Base-by-base conservation (phyloP, 2,329 filamentous ascomycete species). In the Xylariomycetidae sp. region DNA sequence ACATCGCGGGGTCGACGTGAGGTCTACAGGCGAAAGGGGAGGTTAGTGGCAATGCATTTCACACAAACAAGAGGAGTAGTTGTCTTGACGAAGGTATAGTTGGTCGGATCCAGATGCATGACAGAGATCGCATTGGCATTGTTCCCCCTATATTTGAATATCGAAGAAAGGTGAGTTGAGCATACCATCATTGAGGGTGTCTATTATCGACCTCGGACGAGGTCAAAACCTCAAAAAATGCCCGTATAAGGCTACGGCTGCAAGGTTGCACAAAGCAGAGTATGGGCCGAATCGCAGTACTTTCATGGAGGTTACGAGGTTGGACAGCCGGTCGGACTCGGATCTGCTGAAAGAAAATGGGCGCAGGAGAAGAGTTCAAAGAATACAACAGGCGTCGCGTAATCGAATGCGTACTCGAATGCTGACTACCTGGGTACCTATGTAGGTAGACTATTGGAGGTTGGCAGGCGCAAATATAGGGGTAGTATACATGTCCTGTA, bases 1-100 rank as follows among this genome's bases (percentile, higher is more conserved):
- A 67, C 63, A 65, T 77, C 67, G 62, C 66, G 70, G 59, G 68
- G 67, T 57, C 70, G 69, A 61, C 71, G 71, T 59, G 74, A 76
- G 66, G 74, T 75, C 74, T 79, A 48, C 25, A 41, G 18, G 19
- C 26, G 23, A 16, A 13, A 27, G 30, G 25, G n/a, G 4, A 15
- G 16, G 36, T 50, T 39, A 53, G 46, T 41, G 8, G 20, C 8
- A 8, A n/a, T 8, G 8, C 8, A 23, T 23, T 23, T 8, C 31
- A 33, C 33, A 19, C 34, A 34, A 27, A 12, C 20, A 23, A 23
- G 20, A n/a, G n/a, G n/a, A 8, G n/a, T 23, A 23, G n/a, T 8
- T 23, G n/a, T 23, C n/a, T 23, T 23, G n/a, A 23, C 8, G 8
- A 23, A 8, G 20, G 20, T 23, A n/a, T 8, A 23, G 20, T 8